Evolutionary conservation across 768 basidiomycete species (phyloP).

Genomic region (Suillus ampliporus): DNA sequence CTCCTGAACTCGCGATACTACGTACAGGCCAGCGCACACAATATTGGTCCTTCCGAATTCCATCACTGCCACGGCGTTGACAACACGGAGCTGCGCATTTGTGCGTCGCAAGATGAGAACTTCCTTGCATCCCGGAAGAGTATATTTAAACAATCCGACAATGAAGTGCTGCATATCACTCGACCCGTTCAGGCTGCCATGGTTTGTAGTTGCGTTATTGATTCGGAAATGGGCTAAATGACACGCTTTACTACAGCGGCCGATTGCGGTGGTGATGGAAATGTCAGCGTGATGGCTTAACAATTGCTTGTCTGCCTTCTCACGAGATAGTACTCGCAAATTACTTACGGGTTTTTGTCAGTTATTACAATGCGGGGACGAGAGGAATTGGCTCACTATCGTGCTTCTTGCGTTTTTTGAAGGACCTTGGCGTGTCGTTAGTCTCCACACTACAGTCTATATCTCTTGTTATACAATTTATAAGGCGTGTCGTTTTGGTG

Average conservation of each 20-base stretch:
- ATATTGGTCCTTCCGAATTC: not conserved
- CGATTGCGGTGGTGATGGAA: not conserved
- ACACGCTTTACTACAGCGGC: not conserved
- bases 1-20: conserved; percentile 1
- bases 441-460: too few species aligned
- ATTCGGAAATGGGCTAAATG: not conserved
- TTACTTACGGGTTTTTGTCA: too few species aligned
- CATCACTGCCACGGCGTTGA: not conserved
- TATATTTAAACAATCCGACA: not conserved
- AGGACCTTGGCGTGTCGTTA: too few species aligned
- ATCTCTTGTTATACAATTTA: too few species aligned
- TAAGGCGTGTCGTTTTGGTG: too few species aligned
- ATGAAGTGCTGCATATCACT: not conserved
- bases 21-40: not conserved
- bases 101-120: not conserved
- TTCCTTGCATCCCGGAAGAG: not conserved
- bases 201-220: not conserved
- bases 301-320: too few species aligned
- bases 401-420: too few species aligned
- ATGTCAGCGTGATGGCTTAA: not conserved
- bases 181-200: not conserved
- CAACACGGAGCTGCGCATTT: not conserved
- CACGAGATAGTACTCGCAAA: too few species aligned
- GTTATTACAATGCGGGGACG: too few species aligned
- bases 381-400: too few species aligned